Conservation (phyloP, 208 protist species). For the Trypanosoma conorhini region DNA sequence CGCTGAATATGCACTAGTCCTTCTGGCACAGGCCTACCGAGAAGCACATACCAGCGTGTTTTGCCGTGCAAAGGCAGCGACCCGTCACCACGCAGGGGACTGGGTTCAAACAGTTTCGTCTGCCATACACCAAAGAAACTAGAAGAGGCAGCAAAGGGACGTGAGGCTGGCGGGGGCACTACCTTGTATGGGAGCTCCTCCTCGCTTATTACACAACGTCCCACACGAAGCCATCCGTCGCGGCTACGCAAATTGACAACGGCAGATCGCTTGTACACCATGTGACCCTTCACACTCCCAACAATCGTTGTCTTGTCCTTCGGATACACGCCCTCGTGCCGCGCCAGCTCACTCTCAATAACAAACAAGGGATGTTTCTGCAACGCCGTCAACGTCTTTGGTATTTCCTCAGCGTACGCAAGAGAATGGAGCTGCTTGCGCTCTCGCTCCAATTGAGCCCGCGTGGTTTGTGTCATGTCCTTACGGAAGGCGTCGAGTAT, state of each 20-base stretch:
- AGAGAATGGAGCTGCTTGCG: slow-evolving; percentile 73
- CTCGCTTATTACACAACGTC: slow-evolving; percentile 60
- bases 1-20: slow-evolving; percentile 73
- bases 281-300: slow-evolving; percentile 81
- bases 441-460: slow-evolving; percentile 49
- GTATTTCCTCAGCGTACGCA: slow-evolving; percentile 79
- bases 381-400: slow-evolving; percentile 74
- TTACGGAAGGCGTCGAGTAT: slow-evolving; percentile 61
- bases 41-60: slow-evolving; percentile 85
- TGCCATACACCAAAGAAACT: slow-evolving; percentile 85
- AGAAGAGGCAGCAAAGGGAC: slow-evolving; percentile 74
- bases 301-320: slow-evolving; percentile 76
- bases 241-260: slow-evolving; percentile 78
- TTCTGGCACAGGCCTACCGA: slow-evolving; percentile 44
- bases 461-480: slow-evolving; percentile 25
- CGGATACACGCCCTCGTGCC: slow-evolving; percentile 82
- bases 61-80: slow-evolving; percentile 72
- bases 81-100: slow-evolving; percentile 56
- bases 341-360: slow-evolving; percentile 71
- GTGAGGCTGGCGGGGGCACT: slow-evolving; percentile 74
- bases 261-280: slow-evolving; percentile 88
- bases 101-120: slow-evolving; percentile 80
- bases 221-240: slow-evolving; percentile 88
- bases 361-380: slow-evolving; percentile 86
- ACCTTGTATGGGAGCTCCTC: slow-evolving; percentile 78